Evolutionary conservation across 306 rosid genomes (phyloP), one percentile per base, ranked within the genome.

Genomic region (Cicer cuneatum): DNA sequence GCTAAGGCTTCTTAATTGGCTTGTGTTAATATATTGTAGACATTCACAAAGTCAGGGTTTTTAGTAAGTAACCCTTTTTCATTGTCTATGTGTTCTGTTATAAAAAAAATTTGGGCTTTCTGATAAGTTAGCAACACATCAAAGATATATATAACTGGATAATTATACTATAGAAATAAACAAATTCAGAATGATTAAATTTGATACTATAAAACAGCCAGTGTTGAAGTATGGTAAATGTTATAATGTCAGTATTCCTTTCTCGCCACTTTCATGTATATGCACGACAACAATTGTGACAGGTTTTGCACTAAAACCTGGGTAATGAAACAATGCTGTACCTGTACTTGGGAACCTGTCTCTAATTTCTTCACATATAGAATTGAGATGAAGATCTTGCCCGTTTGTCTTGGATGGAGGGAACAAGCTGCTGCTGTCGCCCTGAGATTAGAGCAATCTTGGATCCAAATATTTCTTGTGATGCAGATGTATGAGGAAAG

Each of bases 341-440:
- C 58, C 74, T 11, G 61, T 69, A 47, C 77, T 19, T 39, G 21
- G 65, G 81, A 80, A 56, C 60, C 58, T 85, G 57, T 78, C 81
- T 29, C 75, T 74, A 24, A 71, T 69, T 61, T 80, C 86, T 47
- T 86, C 91, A 10, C 73, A 68, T 53, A 66, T 72, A 61, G 83
- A 69, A 72, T 78, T 87, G 58, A 73, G 77, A 75, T 41, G 81
- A 66, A 66, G 83, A 18, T 86, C 89, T 67, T 75, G 79, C 21
- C 78, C 82, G 46, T 69, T 71, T 42, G 84, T 73, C 81, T 78
- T 66, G 72, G 69, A 78, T 11, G 64, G 73, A 10, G 74, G 82
- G 29, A 78, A 80, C 81, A 75, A 74, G 72, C 54, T 81, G 86
- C 52, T 84, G 92, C 56, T 88, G 92, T 54, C 74, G 89, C n/a